Evolutionary conservation across 1,284 basidiomycete genomes (phyloP).

Genomic region (Ustilago loliicola): DNA sequence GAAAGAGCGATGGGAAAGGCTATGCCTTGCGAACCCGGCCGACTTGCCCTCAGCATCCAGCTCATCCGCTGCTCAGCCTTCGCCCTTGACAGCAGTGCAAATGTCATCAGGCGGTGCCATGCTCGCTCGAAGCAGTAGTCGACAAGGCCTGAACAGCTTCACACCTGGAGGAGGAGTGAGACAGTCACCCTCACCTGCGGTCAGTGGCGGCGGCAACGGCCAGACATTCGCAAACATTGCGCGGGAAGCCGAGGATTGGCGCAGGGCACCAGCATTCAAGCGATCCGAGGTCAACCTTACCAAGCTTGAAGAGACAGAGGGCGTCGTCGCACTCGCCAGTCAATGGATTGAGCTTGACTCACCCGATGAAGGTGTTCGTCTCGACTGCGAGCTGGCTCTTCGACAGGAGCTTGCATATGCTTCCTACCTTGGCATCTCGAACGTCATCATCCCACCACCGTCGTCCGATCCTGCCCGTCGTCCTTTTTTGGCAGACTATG

Average conservation of each 20-base stretch:
- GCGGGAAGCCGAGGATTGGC: conserved; percentile 87
- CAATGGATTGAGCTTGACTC: conserved; percentile 97
- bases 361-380: conserved; percentile 90
- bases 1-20: conserved; percentile 87
- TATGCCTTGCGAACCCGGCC: conserved; percentile 78
- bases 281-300: conserved; percentile 90
- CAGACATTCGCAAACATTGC: conserved; percentile 36
- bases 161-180: conserved; percentile 12
- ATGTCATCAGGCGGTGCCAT: conserved; percentile 24
- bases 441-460: conserved; percentile 89
- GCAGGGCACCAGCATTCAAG: conserved; percentile 82
- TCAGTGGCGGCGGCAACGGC: conserved; percentile 13
- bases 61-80: conserved; percentile 14
- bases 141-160: conserved; percentile 44
- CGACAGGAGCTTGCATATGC: conserved; percentile 94
- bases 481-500: conserved; percentile 88
- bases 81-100: conserved; percentile 23
- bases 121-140: conserved; percentile 59
- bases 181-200: conserved; percentile 29
- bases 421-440: conserved; percentile 87
- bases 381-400: conserved; percentile 94
- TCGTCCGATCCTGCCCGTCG: conserved; percentile 76
- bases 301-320: conserved; percentile 86
- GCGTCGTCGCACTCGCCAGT: conserved; percentile 82
- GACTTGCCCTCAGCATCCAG: conserved; percentile 24